A percentile compares a stretch with the other conserved stretches of the same genome.
These are phyloP conservation scores for Macroventuria anomochaeta DNA, from an alignment of 2,329 filamentous ascomycete genomes.

Conservation along the genomic window DNA sequence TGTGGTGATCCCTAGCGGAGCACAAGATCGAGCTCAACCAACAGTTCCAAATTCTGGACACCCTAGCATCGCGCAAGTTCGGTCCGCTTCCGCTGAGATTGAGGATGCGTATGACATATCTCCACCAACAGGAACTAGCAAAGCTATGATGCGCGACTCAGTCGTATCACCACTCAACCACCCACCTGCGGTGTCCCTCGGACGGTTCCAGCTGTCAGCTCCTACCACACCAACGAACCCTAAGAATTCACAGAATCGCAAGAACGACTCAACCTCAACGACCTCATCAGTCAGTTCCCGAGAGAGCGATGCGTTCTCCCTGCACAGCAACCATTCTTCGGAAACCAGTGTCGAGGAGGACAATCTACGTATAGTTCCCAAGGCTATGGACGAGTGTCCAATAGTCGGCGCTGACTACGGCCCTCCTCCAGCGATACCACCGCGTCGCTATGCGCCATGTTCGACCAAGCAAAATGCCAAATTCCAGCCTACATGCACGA, in stretches of 20 bases:
- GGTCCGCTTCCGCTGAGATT: conserved; percentile 28
- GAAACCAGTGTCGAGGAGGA: conserved; percentile 49
- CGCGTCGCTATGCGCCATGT: conserved; percentile 37
- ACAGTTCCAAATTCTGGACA: conserved; percentile 36
- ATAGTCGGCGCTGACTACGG: conserved; percentile 1
- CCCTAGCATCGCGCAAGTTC: conserved; percentile 28
- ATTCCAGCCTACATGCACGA: conserved; percentile 39
- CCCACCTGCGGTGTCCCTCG: conserved; percentile 22
- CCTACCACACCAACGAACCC: background rate
- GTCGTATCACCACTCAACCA: conserved; percentile 41
- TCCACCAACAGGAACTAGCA: conserved; percentile 39
- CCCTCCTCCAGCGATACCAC: conserved; percentile 24
- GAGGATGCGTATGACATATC: conserved; percentile 37
- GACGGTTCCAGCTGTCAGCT: conserved; percentile 20
- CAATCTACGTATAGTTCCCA: conserved; percentile 17
- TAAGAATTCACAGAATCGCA: conserved; percentile 17
- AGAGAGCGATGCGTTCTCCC: conserved; percentile 48
- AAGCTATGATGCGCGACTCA: conserved; percentile 33
- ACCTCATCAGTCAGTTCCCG: conserved; percentile 47
- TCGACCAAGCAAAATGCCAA: conserved; percentile 26
- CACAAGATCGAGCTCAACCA: conserved; percentile 40
- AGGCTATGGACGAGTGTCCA: conserved; percentile 7
- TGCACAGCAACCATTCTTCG: conserved; percentile 50
- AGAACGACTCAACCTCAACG: conserved; percentile 26
- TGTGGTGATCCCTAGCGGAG: conserved; percentile 46